Percentiles rank a stretch among this genome's conserved stretches.
Conservation (phyloP, 495 filamentous ascomycete genomes). For the Tuber magnatum region DNA sequence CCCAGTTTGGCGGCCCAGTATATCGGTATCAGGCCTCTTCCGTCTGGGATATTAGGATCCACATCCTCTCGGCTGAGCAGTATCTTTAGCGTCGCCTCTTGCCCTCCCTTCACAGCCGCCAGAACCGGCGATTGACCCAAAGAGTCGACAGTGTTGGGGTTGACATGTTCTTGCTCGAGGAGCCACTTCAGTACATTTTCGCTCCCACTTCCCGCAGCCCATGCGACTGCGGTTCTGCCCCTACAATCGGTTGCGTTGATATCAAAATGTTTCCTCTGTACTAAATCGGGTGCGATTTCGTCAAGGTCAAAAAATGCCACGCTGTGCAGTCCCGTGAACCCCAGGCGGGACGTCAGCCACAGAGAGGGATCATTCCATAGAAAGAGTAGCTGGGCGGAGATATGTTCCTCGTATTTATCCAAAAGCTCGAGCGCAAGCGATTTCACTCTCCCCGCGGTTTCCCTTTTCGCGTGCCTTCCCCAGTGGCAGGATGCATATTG, state of each 20-base stretch:
- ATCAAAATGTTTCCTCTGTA: neutral
- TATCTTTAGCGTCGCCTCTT: neutral
- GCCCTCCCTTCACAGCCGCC: neutral
- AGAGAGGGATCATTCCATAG: neutral
- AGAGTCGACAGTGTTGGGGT: neutral
- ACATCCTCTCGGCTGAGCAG: neutral
- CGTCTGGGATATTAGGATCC: neutral
- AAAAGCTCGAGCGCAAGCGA: neutral
- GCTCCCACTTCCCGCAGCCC: neutral
- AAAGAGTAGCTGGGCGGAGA: neutral
- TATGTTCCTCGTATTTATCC: neutral
- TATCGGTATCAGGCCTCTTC: neutral
- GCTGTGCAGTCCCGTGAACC: neutral
- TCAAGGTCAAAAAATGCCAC: neutral
- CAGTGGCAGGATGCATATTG: neutral
- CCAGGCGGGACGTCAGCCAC: neutral
- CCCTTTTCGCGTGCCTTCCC: neutral
- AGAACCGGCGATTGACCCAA: neutral
- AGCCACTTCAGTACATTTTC: neutral
- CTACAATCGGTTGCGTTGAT: neutral
- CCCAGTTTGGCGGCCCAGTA: neutral
- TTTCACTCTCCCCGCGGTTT: neutral
- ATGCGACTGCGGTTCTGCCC: neutral
- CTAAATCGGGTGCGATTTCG: neutral
- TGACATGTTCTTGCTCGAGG: neutral